phyloP scores from a whole-genome alignment of 2,329 filamentous ascomycete genomes.

The Trichoderma koningii region DNA sequence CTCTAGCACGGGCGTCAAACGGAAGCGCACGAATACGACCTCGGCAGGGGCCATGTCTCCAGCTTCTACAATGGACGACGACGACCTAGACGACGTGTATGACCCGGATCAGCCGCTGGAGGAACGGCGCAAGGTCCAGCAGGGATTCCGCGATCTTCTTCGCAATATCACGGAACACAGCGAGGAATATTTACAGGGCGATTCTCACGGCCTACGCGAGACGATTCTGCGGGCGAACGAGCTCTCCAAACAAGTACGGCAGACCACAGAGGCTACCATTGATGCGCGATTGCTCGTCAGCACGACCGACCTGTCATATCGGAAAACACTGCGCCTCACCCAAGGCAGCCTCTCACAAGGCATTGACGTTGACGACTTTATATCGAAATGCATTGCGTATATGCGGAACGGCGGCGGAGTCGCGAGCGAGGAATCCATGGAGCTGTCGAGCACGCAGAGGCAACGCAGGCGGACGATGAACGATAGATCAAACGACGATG shows the following conservation, averaged over 20 bases:
- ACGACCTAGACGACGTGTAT: constrained; percentile 53
- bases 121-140: constrained; percentile 70
- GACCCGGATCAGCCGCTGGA: constrained; percentile 81
- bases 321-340: constrained; percentile 73
- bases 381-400: constrained; percentile 84
- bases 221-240: constrained; percentile 67
- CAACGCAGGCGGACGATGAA: constrained; percentile 43
- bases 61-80: constrained; percentile 26
- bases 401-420: constrained; percentile 71
- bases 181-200: constrained; percentile 68
- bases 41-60: constrained; percentile 31
- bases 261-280: constrained; percentile 87
- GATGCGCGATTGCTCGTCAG: constrained; percentile 85
- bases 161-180: constrained; percentile 66
- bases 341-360: constrained; percentile 73
- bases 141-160: constrained; percentile 67
- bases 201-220: constrained; percentile 65
- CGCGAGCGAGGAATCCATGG: constrained; percentile 52
- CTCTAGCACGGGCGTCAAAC: constrained; percentile 35
- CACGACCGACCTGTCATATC: constrained; percentile 77
- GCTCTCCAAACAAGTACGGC: constrained; percentile 69
- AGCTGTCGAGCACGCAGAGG: constrained; percentile 54
- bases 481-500: constrained; percentile 48
- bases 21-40: constrained; percentile 38
- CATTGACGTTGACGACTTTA: constrained; percentile 86